These are phyloP conservation scores for Fusarium mexicanum DNA, from an alignment of 2,329 filamentous ascomycete species.

Conservation along the genomic window DNA sequence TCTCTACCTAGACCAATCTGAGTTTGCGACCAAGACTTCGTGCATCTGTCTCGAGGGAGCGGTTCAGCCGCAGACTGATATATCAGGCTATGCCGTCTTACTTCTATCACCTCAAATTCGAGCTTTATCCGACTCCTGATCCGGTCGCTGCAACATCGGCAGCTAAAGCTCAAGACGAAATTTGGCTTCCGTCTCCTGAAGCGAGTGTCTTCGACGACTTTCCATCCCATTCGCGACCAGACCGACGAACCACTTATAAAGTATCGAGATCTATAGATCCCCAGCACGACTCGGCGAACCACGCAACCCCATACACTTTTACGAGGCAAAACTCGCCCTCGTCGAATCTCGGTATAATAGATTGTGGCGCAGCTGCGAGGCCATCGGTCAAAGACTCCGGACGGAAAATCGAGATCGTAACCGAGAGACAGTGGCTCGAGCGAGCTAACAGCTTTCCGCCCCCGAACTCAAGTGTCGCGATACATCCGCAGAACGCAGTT, in stretches of 20 bases:
- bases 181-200: constrained; percentile 62
- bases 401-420: constrained; percentile 51
- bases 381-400: constrained; percentile 40
- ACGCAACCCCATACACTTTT: not conserved
- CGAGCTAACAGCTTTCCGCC: constrained; percentile 54
- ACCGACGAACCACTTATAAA: constrained; percentile 32
- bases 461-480: constrained; percentile 55
- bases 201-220: constrained; percentile 66
- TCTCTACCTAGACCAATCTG: not conserved
- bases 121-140: constrained; percentile 65
- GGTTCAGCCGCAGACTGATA: not conserved
- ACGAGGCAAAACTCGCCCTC: constrained; percentile 13
- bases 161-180: constrained; percentile 29
- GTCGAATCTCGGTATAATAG: constrained; percentile 53
- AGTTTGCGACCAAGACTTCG: not conserved
- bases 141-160: constrained; percentile 39
- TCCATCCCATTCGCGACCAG: constrained; percentile 57
- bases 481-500: constrained; percentile 59
- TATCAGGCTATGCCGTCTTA: constrained; percentile 65
- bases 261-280: constrained; percentile 7
- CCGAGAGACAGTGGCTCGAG: constrained; percentile 53
- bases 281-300: not conserved
- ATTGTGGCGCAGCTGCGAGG: constrained; percentile 58
- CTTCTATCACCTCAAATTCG: constrained; percentile 73
- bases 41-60: not conserved